These are phyloP conservation scores for Pilatotrama ljubarskyi DNA, from an alignment of 768 basidiomycete species.

Conservation along the genomic window DNA sequence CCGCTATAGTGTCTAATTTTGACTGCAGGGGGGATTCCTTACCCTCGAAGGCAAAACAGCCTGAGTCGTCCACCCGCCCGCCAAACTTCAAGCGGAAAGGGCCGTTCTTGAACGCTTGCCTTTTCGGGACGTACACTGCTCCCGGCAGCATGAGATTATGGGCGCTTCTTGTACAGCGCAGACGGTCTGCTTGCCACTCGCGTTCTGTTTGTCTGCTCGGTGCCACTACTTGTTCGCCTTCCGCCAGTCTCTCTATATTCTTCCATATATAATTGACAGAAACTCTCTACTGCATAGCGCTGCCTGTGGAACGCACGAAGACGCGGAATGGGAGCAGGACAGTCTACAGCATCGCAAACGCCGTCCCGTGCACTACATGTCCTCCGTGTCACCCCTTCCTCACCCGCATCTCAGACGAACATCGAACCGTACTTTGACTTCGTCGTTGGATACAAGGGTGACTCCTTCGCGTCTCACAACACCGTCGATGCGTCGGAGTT, in stretches of 20 bases:
- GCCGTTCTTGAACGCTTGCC: neutral
- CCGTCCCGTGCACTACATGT: conserved; percentile 79
- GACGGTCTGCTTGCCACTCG: neutral
- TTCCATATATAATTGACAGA: neutral
- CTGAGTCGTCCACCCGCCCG: too few species aligned
- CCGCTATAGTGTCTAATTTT: too few species aligned
- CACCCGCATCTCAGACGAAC: conserved; percentile 82
- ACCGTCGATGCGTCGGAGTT: conserved; percentile 66
- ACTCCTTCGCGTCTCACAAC: conserved; percentile 49
- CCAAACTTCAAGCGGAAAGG: too few species aligned
- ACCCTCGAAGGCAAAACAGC: too few species aligned
- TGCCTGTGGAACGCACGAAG: neutral
- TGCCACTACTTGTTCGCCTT: neutral
- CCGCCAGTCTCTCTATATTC: neutral
- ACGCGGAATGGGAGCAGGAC: conserved; percentile 66
- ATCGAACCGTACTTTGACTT: conserved; percentile 97
- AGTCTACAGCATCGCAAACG: conserved; percentile 56
- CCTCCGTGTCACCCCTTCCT: conserved; percentile 83
- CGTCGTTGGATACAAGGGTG: conserved; percentile 84
- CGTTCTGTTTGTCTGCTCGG: too few species aligned
- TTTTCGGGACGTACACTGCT: neutral
- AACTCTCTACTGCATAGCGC: too few species aligned
- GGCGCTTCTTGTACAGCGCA: neutral
- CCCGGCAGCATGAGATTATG: neutral
- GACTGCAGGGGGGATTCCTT: too few species aligned